Conservation (phyloP, 2,329 filamentous ascomycete genomes). For the Podosphaera xanthii region DNA sequence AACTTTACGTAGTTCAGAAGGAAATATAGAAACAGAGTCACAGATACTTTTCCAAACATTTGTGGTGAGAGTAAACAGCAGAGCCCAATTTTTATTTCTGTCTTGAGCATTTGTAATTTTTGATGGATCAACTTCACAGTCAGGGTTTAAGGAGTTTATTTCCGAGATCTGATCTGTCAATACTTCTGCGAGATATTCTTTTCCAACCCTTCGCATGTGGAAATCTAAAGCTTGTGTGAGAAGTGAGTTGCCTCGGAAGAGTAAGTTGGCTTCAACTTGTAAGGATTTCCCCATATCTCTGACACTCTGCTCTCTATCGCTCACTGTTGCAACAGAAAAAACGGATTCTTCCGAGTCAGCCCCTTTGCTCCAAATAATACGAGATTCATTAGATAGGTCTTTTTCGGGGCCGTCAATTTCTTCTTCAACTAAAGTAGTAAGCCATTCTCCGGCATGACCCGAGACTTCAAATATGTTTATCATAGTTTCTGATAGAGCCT, state of each 20-base stretch:
- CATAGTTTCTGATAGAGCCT: slow-evolving; percentile 62
- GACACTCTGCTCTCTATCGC: slow-evolving; percentile 48
- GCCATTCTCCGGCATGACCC: slow-evolving; percentile 64
- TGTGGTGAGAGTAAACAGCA: slow-evolving; percentile 52
- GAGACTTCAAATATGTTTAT: slow-evolving; percentile 93
- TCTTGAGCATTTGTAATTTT: slow-evolving; percentile 45
- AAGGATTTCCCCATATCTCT: slow-evolving; percentile 59
- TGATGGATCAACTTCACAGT: slow-evolving; percentile 90
- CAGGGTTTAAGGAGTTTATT: slow-evolving; percentile 73
- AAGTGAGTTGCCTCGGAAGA: slow-evolving; percentile 87
- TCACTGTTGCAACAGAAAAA: slow-evolving; percentile 22
- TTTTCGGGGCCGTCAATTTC: slow-evolving; percentile 87
- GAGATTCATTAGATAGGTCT: slow-evolving; percentile 45
- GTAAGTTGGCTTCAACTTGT: slow-evolving; percentile 71
- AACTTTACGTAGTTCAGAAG: slow-evolving; percentile 60
- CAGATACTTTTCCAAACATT: slow-evolving; percentile 72
- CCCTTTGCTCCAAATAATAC: slow-evolving; percentile 48
- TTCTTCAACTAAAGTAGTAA: slow-evolving; percentile 81
- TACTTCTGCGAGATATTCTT: slow-evolving; percentile 75
- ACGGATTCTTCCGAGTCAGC: slow-evolving; percentile 48
- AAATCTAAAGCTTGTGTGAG: slow-evolving; percentile 83
- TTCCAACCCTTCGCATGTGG: slow-evolving; percentile 85
- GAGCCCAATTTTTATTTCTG: slow-evolving; percentile 61
- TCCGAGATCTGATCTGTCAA: slow-evolving; percentile 67
- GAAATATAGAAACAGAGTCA: slow-evolving; percentile 49